These are phyloP conservation scores for Amanita rubescens DNA, from an alignment of 768 basidiomycete genomes.

Conservation along the genomic window DNA sequence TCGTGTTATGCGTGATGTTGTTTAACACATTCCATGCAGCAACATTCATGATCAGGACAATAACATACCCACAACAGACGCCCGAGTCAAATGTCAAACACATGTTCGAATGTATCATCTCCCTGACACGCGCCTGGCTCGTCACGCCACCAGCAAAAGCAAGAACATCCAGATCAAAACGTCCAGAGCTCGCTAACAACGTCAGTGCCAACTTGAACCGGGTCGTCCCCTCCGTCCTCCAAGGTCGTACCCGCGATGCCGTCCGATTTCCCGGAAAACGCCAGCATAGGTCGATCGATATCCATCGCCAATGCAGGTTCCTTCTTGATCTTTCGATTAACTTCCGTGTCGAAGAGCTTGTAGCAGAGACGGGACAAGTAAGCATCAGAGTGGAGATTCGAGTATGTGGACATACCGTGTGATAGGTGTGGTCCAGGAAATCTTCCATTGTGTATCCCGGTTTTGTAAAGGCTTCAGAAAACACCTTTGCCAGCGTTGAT, in stretches of 20 bases:
- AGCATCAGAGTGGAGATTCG: not conserved
- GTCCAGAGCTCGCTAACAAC: slow-evolving; percentile 1
- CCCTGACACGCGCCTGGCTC: no score
- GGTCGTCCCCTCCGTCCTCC: not conserved
- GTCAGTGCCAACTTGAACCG: not conserved
- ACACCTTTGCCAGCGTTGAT: slow-evolving; percentile 82
- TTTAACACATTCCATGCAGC: no score
- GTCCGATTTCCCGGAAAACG: not conserved
- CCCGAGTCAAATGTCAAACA: no score
- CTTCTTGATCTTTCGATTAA: slow-evolving; percentile 69
- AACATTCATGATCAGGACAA: no score
- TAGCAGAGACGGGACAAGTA: not conserved
- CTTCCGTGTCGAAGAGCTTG: slow-evolving; percentile 84
- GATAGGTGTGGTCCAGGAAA: slow-evolving; percentile 91
- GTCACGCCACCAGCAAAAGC: no score
- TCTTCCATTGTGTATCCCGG: slow-evolving; percentile 87
- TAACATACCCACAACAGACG: no score
- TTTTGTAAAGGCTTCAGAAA: slow-evolving; percentile 92
- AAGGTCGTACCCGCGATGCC: no score
- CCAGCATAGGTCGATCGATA: slow-evolving; percentile 18
- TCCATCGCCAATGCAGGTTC: slow-evolving; percentile 57
- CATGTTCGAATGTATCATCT: no score
- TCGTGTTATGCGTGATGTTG: no score
- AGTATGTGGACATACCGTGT: slow-evolving; percentile 45
- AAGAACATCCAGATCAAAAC: no score